Conservation (phyloP, 495 filamentous ascomycete species). For the Xylaria nigripes region DNA sequence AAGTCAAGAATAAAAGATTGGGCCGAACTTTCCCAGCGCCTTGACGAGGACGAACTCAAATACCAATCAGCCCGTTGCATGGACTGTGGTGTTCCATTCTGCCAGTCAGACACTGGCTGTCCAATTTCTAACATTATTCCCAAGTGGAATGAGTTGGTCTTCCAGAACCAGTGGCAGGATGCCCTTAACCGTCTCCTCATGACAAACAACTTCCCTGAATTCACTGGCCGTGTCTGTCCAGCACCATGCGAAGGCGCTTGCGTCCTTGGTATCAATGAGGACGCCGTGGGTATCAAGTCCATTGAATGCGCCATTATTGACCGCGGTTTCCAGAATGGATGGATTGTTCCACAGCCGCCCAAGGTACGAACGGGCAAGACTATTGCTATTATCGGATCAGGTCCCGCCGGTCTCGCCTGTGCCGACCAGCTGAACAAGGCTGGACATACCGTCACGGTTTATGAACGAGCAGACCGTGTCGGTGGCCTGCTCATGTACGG, state of each 20-base stretch:
- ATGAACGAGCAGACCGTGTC: conserved; percentile 88
- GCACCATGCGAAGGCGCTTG: conserved; percentile 97
- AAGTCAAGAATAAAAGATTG: conserved; percentile 88
- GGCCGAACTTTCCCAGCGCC: conserved; percentile 80
- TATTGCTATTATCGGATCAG: conserved; percentile 88
- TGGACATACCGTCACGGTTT: conserved; percentile 86
- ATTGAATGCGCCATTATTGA: conserved; percentile 99
- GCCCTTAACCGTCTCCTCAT: conserved; percentile 90
- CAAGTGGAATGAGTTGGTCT: conserved; percentile 96
- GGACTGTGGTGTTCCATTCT: conserved; percentile 99
- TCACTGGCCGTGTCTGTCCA: conserved; percentile 96
- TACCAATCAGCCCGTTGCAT: conserved; percentile 98
- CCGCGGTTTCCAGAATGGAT: conserved; percentile 97
- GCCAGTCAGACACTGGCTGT: conserved; percentile 94
- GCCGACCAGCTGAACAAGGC: conserved; percentile 95
- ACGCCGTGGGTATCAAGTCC: conserved; percentile 96
- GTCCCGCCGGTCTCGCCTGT: conserved; percentile 82
- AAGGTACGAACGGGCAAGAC: conserved; percentile 80
- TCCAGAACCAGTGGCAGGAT: conserved; percentile 88
- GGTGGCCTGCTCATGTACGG: conserved; percentile 98
- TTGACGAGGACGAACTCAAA: conserved; percentile 96
- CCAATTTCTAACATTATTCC: conserved; percentile 99
- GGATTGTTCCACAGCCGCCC: conserved; percentile 88
- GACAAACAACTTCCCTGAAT: conserved; percentile 99
- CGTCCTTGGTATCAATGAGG: conserved; percentile 96